Evolutionary conservation across 2,329 filamentous ascomycete genomes (phyloP).

Genomic region (Gremmenia infestans): DNA sequence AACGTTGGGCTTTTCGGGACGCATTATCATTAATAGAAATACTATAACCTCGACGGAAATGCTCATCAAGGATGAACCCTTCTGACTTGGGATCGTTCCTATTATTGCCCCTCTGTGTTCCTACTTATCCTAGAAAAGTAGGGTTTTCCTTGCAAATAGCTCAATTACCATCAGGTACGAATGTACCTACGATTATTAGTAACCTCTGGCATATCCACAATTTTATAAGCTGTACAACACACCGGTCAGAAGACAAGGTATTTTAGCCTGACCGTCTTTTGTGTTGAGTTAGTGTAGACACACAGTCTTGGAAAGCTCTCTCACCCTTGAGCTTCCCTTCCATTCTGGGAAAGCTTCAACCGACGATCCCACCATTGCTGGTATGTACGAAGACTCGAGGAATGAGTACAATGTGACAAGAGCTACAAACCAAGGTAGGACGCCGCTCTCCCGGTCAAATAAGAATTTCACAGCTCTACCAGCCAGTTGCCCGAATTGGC

Average conservation of each 20-base stretch:
- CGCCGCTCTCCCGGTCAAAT: slow-evolving; percentile 1
- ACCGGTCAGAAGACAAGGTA: no score
- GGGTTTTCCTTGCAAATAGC: no score
- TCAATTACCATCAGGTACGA: no score
- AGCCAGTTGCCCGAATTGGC: slow-evolving; percentile 1
- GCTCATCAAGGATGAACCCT: no score
- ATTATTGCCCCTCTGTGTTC: no score
- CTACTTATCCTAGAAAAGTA: no score
- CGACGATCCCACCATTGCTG: not conserved
- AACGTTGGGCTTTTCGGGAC: slow-evolving; percentile 2
- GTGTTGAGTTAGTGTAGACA: not conserved
- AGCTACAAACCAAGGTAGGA: not conserved
- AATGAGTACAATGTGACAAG: slow-evolving; percentile 1
- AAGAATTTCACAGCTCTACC: not conserved
- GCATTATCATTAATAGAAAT: not conserved
- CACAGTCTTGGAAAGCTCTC: not conserved
- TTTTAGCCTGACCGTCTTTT: no score
- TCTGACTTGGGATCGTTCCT: no score
- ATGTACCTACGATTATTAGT: no score
- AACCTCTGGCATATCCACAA: no score
- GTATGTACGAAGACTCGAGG: not conserved
- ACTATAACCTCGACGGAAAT: no score
- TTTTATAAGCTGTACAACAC: no score
- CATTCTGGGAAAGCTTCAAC: not conserved
- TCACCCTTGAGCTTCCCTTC: not conserved